Evolutionary conservation across 2,329 filamentous ascomycete species (phyloP).

Genomic region (Penicillium sp.): DNA sequence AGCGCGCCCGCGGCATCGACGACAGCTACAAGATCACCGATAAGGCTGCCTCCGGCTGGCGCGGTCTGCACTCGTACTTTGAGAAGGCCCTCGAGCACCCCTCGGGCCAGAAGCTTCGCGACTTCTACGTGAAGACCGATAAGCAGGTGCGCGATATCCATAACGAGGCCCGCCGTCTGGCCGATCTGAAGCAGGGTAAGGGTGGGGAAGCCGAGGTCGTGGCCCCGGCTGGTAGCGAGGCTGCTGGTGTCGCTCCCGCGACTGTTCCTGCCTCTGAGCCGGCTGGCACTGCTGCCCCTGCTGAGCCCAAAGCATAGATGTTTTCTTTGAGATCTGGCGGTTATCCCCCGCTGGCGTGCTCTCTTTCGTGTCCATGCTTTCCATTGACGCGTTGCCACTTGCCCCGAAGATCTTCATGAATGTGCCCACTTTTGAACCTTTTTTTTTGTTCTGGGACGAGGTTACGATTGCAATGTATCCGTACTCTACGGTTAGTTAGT

Average conservation of each 20-base stretch:
- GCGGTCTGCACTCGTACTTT: slow-evolving; percentile 82
- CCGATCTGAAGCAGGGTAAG: slow-evolving; percentile 74
- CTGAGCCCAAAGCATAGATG: slow-evolving; percentile 34
- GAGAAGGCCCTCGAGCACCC: slow-evolving; percentile 88
- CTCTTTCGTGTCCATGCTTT: slow-evolving; percentile 9
- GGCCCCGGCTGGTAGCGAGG: slow-evolving; percentile 17
- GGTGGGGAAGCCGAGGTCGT: slow-evolving; percentile 38
- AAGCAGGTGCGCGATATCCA: slow-evolving; percentile 95
- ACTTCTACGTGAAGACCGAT: slow-evolving; percentile 82
- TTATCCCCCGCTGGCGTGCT: slow-evolving; percentile 13
- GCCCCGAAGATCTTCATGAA: background rate
- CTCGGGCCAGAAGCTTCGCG: slow-evolving; percentile 81
- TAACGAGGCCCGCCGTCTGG: slow-evolving; percentile 82
- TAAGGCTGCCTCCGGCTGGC: slow-evolving; percentile 68
- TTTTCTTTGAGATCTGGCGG: background rate
- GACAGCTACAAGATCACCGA: slow-evolving; percentile 78
- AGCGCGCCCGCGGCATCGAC: slow-evolving; percentile 82
- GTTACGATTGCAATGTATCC: slow-evolving; percentile 19
- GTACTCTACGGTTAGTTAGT: slow-evolving; percentile 5
- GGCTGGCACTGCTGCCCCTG: slow-evolving; percentile 26
- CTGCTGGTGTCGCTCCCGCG: slow-evolving; percentile 22
- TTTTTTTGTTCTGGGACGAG: slow-evolving; percentile 8
- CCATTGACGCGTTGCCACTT: background rate
- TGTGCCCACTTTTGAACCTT: background rate
- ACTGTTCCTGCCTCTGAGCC: slow-evolving; percentile 27